A percentile compares a stretch with the other conserved stretches of the same genome.
Conservation (phyloP, 805 yeast genomes). For the Danielia oregonensis region DNA sequence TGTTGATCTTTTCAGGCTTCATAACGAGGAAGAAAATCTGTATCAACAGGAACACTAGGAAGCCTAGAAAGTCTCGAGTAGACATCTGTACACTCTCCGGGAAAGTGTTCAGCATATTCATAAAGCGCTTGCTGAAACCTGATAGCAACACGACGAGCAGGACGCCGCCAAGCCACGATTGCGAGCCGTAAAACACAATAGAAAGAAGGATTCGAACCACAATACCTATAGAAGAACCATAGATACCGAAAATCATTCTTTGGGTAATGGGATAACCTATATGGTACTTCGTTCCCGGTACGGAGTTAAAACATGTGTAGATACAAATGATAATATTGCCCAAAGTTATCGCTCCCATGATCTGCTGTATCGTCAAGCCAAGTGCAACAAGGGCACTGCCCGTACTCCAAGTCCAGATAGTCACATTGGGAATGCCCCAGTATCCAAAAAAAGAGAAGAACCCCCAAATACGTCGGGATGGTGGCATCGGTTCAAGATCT, state of each 20-base stretch:
- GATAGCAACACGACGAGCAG: constrained; percentile 7
- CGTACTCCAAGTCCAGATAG: constrained; percentile 4
- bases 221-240: constrained; percentile 3
- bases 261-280: constrained; percentile 1
- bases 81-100: constrained; percentile 8
- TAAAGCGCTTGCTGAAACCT: constrained; percentile 5
- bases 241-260: constrained; percentile 1
- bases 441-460: constrained; percentile 2
- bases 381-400: constrained; percentile 1
- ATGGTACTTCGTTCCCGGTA: constrained; percentile 1
- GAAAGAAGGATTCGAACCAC: constrained; percentile 7
- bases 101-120: constrained; percentile 8
- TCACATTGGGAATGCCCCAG: constrained; percentile 4
- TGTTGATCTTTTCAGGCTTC: constrained; percentile 9
- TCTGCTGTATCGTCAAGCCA: constrained; percentile 5
- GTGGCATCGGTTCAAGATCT: background rate
- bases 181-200: constrained; percentile 9
- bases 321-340: constrained; percentile 8
- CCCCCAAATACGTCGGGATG: background rate
- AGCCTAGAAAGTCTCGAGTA: constrained; percentile 8
- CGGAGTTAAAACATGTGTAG: constrained; percentile 9
- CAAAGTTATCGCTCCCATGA: constrained; percentile 10
- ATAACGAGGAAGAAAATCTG: constrained; percentile 5
- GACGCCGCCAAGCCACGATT: constrained; percentile 10
- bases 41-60: constrained; percentile 6